These are phyloP conservation scores for Yamadazyma insecticola DNA, from an alignment of 805 yeast genomes.

Conservation along the genomic window DNA sequence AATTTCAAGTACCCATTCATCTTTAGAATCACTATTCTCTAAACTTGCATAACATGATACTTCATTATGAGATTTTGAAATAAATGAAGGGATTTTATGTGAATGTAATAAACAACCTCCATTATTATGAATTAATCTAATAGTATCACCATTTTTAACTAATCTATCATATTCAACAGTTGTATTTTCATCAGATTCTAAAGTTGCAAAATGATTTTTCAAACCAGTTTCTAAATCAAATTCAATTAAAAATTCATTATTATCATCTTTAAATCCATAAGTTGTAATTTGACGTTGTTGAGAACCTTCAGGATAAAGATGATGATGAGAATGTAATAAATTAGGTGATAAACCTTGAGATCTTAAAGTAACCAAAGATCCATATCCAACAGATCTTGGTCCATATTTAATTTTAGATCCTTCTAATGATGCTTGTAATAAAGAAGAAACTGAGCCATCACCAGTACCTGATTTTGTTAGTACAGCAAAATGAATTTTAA, in stretches of 20 bases:
- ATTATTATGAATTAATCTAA: constrained; percentile 66
- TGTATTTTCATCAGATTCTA: constrained; percentile 17
- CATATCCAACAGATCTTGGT: constrained; percentile 61
- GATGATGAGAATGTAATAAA: constrained; percentile 83
- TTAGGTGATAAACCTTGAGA: constrained; percentile 71
- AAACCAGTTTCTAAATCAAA: constrained; percentile 45
- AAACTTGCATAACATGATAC: constrained; percentile 83
- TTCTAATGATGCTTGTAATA: constrained; percentile 81
- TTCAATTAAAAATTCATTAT: constrained; percentile 77
- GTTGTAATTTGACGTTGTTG: constrained; percentile 93
- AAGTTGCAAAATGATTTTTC: constrained; percentile 26
- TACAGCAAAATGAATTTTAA: constrained; percentile 75
- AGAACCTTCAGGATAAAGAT: constrained; percentile 85
- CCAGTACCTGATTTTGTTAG: constrained; percentile 86
- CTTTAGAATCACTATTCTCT: constrained; percentile 70
- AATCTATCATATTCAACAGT: constrained; percentile 19
- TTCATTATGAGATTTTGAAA: constrained; percentile 64
- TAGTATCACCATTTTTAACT: constrained; percentile 57
- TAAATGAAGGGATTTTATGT: constrained; percentile 74
- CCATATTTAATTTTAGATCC: constrained; percentile 63
- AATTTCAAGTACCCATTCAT: constrained; percentile 88
- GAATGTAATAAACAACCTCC: constrained; percentile 80
- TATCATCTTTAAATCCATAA: constrained; percentile 82
- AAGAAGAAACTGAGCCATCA: constrained; percentile 83
- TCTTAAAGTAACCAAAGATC: constrained; percentile 60